Evolutionary conservation across 2,329 filamentous ascomycete genomes (phyloP), one percentile per base, ranked within the genome.

Genomic region (Bimuria novae-zelandiae): DNA sequence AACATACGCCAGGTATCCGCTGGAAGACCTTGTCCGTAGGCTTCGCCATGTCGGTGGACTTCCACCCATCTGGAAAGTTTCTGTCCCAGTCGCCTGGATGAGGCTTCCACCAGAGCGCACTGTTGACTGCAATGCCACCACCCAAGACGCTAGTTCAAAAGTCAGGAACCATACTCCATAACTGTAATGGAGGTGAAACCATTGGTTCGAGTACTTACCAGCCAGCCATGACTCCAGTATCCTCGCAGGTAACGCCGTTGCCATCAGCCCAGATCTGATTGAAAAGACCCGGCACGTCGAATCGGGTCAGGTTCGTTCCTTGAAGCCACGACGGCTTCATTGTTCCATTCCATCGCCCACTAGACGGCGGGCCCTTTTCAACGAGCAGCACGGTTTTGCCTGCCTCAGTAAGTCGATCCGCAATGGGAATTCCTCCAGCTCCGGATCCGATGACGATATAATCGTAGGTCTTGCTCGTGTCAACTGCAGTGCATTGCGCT

Each of bases 61-160:
- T 84, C 88, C 88, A 91, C 19, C 87, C 87, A 1, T 74, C 57
- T 1, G 88, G 88, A 75, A 88, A 90, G 68, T 88, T 87, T 65
- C 83, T 80, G 65, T 90, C 84, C 77, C 86, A 90, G 67, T 90
- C 88, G 5, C 72, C 69, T 7, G 81, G 77, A 57, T 85, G 82
- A 0, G 88, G 80, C 65, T 82, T 84, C 79, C 83, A 87, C 80
- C 83, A 88, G 19, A 89, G 76, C 32, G 83, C 85, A 29, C 85
- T 82, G 61, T 89, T 89, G 58, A 89, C 78, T n/a, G 83, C 81
- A 1, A 81, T 83, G 4, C 84, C 83, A 39, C 87, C 87, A 29
- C 87, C 87, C 1, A 89, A 77, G 21, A 89, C 77, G 59, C 63
- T 66, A 23, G 2, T 11, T 21, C 19, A 19, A 6, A 17, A 17